Conservation (phyloP, 495 filamentous ascomycete genomes). For the Neurospora cerealis region DNA sequence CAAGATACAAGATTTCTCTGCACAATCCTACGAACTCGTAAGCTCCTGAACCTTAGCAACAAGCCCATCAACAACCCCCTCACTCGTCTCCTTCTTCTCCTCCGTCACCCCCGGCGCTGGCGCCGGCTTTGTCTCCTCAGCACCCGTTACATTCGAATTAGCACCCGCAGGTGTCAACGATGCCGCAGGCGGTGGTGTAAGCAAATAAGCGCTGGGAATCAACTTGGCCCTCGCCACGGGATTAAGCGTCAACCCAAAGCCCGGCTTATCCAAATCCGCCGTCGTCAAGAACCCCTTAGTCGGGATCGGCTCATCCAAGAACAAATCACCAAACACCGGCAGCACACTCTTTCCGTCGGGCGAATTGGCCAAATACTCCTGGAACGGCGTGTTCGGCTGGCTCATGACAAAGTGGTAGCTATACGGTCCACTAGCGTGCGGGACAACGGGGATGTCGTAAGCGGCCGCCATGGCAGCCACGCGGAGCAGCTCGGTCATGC, state of each 20-base stretch:
- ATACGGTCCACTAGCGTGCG: constrained; percentile 85
- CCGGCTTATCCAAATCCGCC: constrained; percentile 73
- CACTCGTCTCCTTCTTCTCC: constrained; percentile 7
- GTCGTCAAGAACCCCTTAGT: constrained; percentile 69
- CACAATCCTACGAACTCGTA: not conserved
- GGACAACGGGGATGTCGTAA: constrained; percentile 90
- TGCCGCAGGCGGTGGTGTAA: constrained; percentile 62
- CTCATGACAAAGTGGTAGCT: constrained; percentile 92
- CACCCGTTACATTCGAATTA: not conserved
- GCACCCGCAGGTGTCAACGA: constrained; percentile 34
- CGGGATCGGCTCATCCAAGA: constrained; percentile 84
- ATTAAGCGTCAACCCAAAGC: constrained; percentile 82
- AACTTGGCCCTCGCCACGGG: constrained; percentile 58
- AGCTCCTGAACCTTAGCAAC: constrained; percentile 11
- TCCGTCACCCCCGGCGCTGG: constrained; percentile 4
- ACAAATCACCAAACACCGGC: constrained; percentile 86
- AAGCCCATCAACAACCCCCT: constrained; percentile 14
- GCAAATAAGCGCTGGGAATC: constrained; percentile 58
- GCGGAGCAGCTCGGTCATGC: constrained; percentile 83
- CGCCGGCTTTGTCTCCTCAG: constrained; percentile 5
- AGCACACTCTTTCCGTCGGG: constrained; percentile 78
- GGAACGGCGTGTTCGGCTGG: constrained; percentile 83
- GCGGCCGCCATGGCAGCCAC: constrained; percentile 80
- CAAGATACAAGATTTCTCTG: not conserved
- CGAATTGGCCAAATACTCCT: constrained; percentile 89